phyloP scores from a whole-genome alignment of 2,329 filamentous ascomycete species.

The Dactylellina parvicollis region DNA sequence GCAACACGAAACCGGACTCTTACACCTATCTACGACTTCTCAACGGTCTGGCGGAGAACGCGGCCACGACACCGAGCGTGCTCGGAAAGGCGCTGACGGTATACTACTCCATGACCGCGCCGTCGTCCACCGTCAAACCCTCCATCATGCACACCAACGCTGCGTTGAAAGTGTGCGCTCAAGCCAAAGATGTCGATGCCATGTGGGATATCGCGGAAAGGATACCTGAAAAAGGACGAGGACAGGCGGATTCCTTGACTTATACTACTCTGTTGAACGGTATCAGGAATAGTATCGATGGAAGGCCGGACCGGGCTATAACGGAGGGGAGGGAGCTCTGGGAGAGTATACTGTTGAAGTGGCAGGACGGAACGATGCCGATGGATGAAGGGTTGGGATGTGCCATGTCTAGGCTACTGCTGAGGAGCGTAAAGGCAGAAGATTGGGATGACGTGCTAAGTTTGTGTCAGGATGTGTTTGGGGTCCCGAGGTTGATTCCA shows the following conservation, averaged over 20 bases:
- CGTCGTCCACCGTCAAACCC: slow-evolving; percentile 72
- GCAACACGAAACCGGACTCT: slow-evolving; percentile 79
- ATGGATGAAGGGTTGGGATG: slow-evolving; percentile 83
- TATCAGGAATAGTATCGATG: slow-evolving; percentile 67
- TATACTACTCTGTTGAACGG: slow-evolving; percentile 86
- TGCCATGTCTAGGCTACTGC: slow-evolving; percentile 81
- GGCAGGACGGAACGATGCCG: slow-evolving; percentile 74
- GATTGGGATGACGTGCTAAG: slow-evolving; percentile 78
- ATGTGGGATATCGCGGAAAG: slow-evolving; percentile 80
- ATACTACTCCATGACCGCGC: slow-evolving; percentile 77
- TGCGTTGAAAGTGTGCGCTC: slow-evolving; percentile 81
- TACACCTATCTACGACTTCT: slow-evolving; percentile 87
- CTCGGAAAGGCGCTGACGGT: slow-evolving; percentile 76
- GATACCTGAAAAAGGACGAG: slow-evolving; percentile 72
- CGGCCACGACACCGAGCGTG: slow-evolving; percentile 67
- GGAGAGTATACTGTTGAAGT: slow-evolving; percentile 80
- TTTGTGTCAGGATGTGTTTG: slow-evolving; percentile 83
- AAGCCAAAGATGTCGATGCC: slow-evolving; percentile 78
- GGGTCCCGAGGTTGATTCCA: slow-evolving; percentile 69
- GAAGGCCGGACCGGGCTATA: slow-evolving; percentile 64
- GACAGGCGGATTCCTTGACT: slow-evolving; percentile 75
- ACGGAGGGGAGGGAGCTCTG: slow-evolving; percentile 78
- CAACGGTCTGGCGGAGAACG: slow-evolving; percentile 73
- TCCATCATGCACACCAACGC: slow-evolving; percentile 88
- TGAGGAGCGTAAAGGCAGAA: slow-evolving; percentile 69